Evolutionary conservation across 371 early-diverging fungal genomes (phyloP).

Genomic region (Mucor racemosus): DNA sequence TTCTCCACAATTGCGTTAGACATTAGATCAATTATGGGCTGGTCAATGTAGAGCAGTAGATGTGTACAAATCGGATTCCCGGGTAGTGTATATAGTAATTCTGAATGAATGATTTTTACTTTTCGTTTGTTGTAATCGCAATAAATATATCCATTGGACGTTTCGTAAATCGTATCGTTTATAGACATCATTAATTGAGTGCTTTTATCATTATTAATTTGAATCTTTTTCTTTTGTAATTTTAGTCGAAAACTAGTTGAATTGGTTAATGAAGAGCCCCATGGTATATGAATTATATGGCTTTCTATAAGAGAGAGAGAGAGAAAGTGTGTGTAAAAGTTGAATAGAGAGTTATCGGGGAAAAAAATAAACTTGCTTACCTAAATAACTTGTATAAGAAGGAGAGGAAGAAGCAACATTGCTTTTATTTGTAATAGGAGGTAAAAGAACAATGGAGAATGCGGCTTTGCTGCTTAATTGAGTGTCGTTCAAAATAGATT

Average conservation of each 20-base stretch:
- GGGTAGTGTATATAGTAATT: constrained; percentile 23
- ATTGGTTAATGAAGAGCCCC: constrained; percentile 6
- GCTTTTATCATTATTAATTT: neutral
- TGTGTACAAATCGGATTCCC: constrained; percentile 24
- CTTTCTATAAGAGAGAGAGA: constrained; percentile 23
- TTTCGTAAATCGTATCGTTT: constrained; percentile 7
- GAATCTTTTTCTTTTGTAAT: constrained; percentile 1
- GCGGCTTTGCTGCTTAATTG: constrained; percentile 15
- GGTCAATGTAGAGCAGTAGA: constrained; percentile 31
- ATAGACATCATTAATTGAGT: constrained; percentile 9
- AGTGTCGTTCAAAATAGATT: constrained; percentile 18
- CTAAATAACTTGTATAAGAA: neutral
- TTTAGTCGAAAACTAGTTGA: constrained; percentile 9
- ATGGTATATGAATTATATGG: constrained; percentile 30
- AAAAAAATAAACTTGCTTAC: constrained; percentile 10
- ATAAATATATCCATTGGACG: constrained; percentile 4
- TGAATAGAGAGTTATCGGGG: no score
- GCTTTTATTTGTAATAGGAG: constrained; percentile 17
- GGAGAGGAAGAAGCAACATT: constrained; percentile 5
- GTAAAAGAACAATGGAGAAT: constrained; percentile 33
- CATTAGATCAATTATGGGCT: neutral
- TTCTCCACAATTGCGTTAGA: neutral
- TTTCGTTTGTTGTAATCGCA: neutral
- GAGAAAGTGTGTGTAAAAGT: no score
- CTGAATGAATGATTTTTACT: constrained; percentile 13